Evolutionary conservation across 2,329 filamentous ascomycete genomes (phyloP).

Genomic region (Scorias spongiosa): DNA sequence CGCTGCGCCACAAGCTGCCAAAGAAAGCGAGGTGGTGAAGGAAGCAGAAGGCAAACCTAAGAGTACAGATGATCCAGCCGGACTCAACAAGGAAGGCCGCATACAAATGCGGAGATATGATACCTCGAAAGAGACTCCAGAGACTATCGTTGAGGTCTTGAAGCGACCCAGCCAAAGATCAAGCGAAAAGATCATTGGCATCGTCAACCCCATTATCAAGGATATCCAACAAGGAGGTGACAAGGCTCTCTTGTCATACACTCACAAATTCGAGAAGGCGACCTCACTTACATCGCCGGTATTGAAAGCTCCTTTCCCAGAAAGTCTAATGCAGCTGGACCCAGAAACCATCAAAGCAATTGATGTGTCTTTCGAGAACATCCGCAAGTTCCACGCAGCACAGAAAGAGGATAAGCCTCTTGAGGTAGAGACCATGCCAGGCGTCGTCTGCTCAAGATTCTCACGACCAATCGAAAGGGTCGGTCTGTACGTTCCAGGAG

Average conservation of each 20-base stretch:
- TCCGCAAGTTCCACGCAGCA: conserved; percentile 81
- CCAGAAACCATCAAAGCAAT: conserved; percentile 83
- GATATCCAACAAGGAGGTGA: conserved; percentile 74
- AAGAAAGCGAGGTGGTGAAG: conserved; percentile 25
- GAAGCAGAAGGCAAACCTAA: conserved; percentile 40
- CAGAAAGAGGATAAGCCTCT: conserved; percentile 75
- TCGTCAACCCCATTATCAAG: conserved; percentile 82
- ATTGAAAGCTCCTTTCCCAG: conserved; percentile 73
- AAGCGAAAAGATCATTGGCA: conserved; percentile 81
- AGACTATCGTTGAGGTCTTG: conserved; percentile 57
- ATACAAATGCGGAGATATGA: conserved; percentile 77
- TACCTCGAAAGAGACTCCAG: conserved; percentile 45
- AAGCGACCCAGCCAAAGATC: conserved; percentile 88
- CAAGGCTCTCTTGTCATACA: conserved; percentile 77
- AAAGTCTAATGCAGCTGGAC: conserved; percentile 69
- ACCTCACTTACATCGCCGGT: conserved; percentile 81
- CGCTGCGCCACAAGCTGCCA: conserved; percentile 9
- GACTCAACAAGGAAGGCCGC: conserved; percentile 33
- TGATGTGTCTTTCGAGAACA: conserved; percentile 86
- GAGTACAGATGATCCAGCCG: conserved; percentile 35
- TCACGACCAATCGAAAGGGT: conserved; percentile 84
- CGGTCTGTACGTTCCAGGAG: conserved; percentile 90
- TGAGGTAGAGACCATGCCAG: conserved; percentile 91
- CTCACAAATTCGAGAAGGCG: conserved; percentile 95
- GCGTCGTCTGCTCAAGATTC: conserved; percentile 88